Percentiles rank a stretch among this genome's conserved stretches.
These are phyloP conservation scores for Lanmaoa pseudosensibilis DNA, from an alignment of 768 basidiomycete species.

Conservation along the genomic window DNA sequence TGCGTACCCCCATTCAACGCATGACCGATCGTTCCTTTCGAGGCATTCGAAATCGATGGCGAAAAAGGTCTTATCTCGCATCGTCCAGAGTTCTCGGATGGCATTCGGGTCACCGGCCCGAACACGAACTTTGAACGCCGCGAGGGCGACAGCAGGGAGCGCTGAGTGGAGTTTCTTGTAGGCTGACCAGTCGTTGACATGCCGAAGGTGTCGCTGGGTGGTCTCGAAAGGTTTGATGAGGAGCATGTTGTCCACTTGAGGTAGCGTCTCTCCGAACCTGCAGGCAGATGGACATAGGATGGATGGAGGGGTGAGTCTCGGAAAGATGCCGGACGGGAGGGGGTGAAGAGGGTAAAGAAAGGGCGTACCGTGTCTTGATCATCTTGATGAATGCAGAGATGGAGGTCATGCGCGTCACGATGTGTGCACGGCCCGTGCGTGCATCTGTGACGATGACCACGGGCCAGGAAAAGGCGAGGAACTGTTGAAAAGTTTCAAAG, in stretches of 20 bases:
- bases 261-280: slow-evolving; percentile 74
- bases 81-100: slow-evolving; percentile 66
- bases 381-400: slow-evolving; percentile 78
- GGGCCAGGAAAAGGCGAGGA: slow-evolving; percentile 83
- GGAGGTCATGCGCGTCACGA: slow-evolving; percentile 73
- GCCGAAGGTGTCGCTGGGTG: slow-evolving; percentile 63
- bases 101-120: slow-evolving; percentile 64
- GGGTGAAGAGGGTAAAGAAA: not conserved
- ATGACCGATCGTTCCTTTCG: slow-evolving; percentile 66
- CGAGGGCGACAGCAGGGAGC: slow-evolving; percentile 65
- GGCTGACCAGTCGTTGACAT: slow-evolving; percentile 61
- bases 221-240: slow-evolving; percentile 69
- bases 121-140: slow-evolving; percentile 65
- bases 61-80: slow-evolving; percentile 70
- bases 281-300: not conserved
- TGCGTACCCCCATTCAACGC: slow-evolving; percentile 82
- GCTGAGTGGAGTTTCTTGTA: slow-evolving; percentile 73
- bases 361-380: slow-evolving; percentile 70
- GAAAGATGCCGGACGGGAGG: not conserved
- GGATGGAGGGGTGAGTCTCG: not conserved
- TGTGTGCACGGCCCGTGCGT: slow-evolving; percentile 70
- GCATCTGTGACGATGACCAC: slow-evolving; percentile 74
- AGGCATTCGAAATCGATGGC: slow-evolving; percentile 75
- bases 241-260: slow-evolving; percentile 71
- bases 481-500: slow-evolving; percentile 77